These are phyloP conservation scores for Chlamydomonas schloesseri DNA, from an alignment of 139 green algal genomes.

Conservation along the genomic window DNA sequence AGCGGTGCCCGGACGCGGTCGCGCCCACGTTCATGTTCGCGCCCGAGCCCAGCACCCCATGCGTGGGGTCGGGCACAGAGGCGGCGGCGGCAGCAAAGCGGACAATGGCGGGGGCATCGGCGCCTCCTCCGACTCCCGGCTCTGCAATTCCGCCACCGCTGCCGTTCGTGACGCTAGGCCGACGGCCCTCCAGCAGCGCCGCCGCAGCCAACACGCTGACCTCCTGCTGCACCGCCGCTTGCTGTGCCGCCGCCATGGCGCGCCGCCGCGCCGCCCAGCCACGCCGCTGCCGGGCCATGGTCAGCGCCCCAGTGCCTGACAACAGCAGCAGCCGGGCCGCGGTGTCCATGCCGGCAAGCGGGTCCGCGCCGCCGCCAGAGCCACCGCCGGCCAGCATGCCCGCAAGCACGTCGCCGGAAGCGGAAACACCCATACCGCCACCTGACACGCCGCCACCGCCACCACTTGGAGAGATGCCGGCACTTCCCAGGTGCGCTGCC, in stretches of 20 bases:
- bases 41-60: too few species aligned
- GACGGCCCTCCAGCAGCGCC: too few species aligned
- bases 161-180: neutral
- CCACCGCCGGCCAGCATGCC: too few species aligned
- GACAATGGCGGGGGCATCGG: neutral
- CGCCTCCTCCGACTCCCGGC: too few species aligned
- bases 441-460: too few species aligned
- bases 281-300: neutral
- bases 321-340: neutral
- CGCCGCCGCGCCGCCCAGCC: neutral
- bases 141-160: too few species aligned
- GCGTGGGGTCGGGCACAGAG: too few species aligned
- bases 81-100: too few species aligned
- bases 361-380: too few species aligned
- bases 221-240: neutral
- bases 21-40: too few species aligned
- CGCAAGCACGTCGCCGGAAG: neutral
- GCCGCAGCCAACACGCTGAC: neutral
- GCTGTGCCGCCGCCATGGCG: neutral
- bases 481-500: too few species aligned
- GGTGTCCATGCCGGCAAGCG: neutral
- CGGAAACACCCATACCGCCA: too few species aligned
- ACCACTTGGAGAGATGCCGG: neutral
- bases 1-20: neutral
- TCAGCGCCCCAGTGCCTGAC: neutral